Conservation (phyloP, 495 filamentous ascomycete species). For the Pseudomonodictys pantanalensis region DNA sequence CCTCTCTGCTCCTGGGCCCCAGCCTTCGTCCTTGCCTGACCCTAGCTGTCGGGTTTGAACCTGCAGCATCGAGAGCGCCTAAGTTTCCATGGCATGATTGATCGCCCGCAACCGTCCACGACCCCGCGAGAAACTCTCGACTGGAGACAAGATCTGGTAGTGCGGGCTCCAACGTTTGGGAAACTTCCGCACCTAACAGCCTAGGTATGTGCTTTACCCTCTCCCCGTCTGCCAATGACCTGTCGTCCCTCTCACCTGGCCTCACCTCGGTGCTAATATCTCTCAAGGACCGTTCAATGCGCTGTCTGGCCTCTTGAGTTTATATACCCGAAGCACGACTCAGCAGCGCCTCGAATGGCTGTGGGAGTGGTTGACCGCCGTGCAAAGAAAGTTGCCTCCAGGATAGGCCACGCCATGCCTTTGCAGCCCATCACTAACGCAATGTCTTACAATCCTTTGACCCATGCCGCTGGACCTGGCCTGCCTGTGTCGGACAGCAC, state of each 20-base stretch:
- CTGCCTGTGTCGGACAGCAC: slow-evolving; percentile 19
- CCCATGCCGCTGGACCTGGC: slow-evolving; percentile 24
- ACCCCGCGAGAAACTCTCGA: slow-evolving; percentile 32
- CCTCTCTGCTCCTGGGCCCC: slow-evolving; percentile 6
- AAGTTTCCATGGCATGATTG: slow-evolving; percentile 33
- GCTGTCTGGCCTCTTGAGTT: slow-evolving; percentile 8
- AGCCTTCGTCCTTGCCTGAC: slow-evolving; percentile 21
- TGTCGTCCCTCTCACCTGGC: background rate
- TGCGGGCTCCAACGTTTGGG: slow-evolving; percentile 31
- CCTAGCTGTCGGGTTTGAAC: slow-evolving; percentile 31
- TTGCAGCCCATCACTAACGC: slow-evolving; percentile 18
- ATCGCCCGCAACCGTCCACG: slow-evolving; percentile 31
- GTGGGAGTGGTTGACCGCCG: slow-evolving; percentile 28
- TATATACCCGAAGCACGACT: slow-evolving; percentile 17
- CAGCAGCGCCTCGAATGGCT: slow-evolving; percentile 29
- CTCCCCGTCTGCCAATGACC: slow-evolving; percentile 3
- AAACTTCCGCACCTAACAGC: slow-evolving; percentile 9
- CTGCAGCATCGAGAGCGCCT: slow-evolving; percentile 29
- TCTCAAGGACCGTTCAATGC: slow-evolving; percentile 21
- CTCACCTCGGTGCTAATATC: slow-evolving; percentile 8
- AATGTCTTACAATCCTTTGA: slow-evolving; percentile 25
- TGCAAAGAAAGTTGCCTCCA: slow-evolving; percentile 27
- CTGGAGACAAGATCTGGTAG: slow-evolving; percentile 22
- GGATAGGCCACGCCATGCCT: slow-evolving; percentile 21
- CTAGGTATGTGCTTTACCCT: slow-evolving; percentile 15